Conservation (phyloP, 2,329 filamentous ascomycete genomes). For the Aspergillus alliaceus region DNA sequence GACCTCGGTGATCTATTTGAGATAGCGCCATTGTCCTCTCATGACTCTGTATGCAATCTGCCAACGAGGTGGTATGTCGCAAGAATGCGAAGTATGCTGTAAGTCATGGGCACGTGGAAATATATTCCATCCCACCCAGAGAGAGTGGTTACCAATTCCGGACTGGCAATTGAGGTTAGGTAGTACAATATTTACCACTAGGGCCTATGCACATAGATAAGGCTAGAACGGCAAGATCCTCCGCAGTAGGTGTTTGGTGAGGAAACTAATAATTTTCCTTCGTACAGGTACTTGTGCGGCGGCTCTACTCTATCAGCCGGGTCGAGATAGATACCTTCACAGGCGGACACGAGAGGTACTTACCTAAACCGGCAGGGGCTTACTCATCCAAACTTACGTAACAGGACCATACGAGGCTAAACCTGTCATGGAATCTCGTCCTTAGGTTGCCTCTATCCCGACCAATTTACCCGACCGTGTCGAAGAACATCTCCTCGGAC, state of each 20-base stretch:
- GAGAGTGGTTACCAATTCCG: background rate
- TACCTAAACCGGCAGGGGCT: conserved; percentile 4
- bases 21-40: background rate
- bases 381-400: conserved; percentile 5
- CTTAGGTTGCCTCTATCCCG: conserved; percentile 15
- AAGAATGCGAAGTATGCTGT: too few relatives aligned
- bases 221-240: background rate
- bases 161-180: background rate
- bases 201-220: background rate
- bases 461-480: conserved; percentile 8
- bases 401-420: background rate
- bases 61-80: background rate
- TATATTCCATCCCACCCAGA: background rate
- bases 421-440: conserved; percentile 20
- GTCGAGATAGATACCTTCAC: background rate
- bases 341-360: background rate
- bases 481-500: conserved; percentile 6
- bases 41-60: background rate
- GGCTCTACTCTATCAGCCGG: background rate
- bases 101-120: background rate
- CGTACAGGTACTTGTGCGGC: background rate
- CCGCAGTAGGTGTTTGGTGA: background rate
- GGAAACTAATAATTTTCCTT: background rate
- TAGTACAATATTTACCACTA: background rate
- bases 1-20: conserved; percentile 1